Evolutionary conservation across 176 grass and related monocot genomes (phyloP).

Genomic region (Cocos nucifera): DNA sequence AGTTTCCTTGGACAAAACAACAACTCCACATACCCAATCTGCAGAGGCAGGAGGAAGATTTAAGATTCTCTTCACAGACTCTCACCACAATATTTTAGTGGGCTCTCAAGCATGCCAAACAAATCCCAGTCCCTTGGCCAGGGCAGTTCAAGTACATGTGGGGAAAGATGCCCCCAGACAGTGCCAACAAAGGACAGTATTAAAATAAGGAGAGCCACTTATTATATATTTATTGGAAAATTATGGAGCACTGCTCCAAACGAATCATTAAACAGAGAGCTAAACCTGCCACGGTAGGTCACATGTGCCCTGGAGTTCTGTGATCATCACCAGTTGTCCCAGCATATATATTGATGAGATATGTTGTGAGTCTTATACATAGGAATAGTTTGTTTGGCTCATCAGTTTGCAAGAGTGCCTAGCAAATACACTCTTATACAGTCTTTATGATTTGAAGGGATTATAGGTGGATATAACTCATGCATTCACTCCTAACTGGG

Average conservation of each 20-base stretch:
- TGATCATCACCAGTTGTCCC: conserved; percentile 36
- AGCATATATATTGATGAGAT: neutral
- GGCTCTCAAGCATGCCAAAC: conserved; percentile 28
- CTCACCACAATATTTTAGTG: conserved; percentile 36
- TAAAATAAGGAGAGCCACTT: conserved; percentile 49
- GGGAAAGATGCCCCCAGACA: conserved; percentile 46
- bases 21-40: conserved; percentile 12
- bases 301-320: conserved; percentile 43
- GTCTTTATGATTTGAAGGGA: too few species aligned
- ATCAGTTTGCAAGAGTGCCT: too few species aligned
- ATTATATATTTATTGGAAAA: conserved; percentile 39
- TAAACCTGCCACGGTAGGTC: conserved; percentile 37
- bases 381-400: too few species aligned
- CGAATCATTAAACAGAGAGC: conserved; percentile 42
- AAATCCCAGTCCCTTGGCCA: conserved; percentile 49
- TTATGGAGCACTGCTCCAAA: conserved; percentile 37
- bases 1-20: conserved; percentile 32
- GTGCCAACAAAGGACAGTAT: conserved; percentile 60
- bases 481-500: too few species aligned
- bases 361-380: too few species aligned
- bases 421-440: too few species aligned
- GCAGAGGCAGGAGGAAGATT: conserved; percentile 32
- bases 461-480: too few species aligned
- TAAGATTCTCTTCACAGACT: conserved; percentile 46
- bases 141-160: conserved; percentile 44